phyloP scores from a whole-genome alignment of 2,329 filamentous ascomycete genomes.

The Capronia americana region DNA sequence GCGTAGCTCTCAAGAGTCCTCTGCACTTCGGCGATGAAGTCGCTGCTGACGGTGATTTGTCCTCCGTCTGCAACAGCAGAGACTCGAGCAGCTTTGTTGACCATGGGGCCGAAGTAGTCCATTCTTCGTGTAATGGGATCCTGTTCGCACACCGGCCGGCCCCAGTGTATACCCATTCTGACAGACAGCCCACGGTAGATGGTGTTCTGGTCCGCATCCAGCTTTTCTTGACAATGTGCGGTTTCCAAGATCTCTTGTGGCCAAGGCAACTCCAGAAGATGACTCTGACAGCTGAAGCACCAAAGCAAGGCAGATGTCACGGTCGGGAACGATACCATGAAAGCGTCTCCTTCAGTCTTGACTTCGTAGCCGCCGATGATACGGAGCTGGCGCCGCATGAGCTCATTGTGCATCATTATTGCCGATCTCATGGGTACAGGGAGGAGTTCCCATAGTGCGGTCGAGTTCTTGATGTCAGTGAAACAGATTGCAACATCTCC shows the following conservation, averaged over 20 bases:
- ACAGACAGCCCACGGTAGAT: constrained; percentile 96
- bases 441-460: constrained; percentile 92
- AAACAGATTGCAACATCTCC: constrained; percentile 94
- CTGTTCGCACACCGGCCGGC: constrained; percentile 89
- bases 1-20: constrained; percentile 87
- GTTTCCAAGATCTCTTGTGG: constrained; percentile 90
- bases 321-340: constrained; percentile 98
- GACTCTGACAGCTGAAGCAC: constrained; percentile 92
- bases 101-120: constrained; percentile 99
- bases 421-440: constrained; percentile 94
- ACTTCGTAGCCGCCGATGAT: constrained; percentile 97
- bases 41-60: constrained; percentile 94
- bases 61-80: constrained; percentile 94
- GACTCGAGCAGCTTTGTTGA: constrained; percentile 94
- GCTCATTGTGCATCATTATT: constrained; percentile 96
- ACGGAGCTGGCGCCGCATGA: constrained; percentile 91
- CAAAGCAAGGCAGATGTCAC: constrained; percentile 92
- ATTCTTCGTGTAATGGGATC: constrained; percentile 97
- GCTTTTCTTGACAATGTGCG: constrained; percentile 79
- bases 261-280: constrained; percentile 88
- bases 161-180: constrained; percentile 97
- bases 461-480: constrained; percentile 99
- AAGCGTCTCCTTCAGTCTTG: constrained; percentile 99
- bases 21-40: constrained; percentile 96
- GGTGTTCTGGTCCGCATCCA: constrained; percentile 81